Evolutionary conservation across 805 yeast genomes (phyloP), one percentile per base, ranked within the genome.

Genomic region (Clavispora fructus): DNA sequence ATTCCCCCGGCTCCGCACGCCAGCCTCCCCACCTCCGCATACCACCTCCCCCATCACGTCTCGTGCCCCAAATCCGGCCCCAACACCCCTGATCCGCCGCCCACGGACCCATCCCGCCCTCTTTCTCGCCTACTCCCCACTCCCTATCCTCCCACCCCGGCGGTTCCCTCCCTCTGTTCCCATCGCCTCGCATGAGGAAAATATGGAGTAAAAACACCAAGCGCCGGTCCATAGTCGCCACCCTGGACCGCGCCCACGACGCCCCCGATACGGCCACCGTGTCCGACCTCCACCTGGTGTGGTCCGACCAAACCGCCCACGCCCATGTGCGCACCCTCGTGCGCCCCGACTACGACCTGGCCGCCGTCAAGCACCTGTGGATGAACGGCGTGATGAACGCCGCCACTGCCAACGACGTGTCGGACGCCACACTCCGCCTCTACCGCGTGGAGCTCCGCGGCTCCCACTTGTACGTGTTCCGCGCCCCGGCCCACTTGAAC

Each of bases 401-500:
- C 31, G 53, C 62, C 42, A 61, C 68, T 6, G 60, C 60, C 25
- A 57, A 51, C 37, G 71, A 66, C 39, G 61, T 64, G 33, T 39
- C 55, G 49, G 62, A 56, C 33, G 39, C 46, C 31, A 37, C 43
- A 27, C 53, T 55, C 26, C 52, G 49, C 35, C 44, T 53, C 35
- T 55, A 47, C 43, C 56, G 58, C 25, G 52, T 51, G 25, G 58
- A 56, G 56, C 66, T 90, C 47, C 79, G 75, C 55, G 96, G 96
- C 16, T 79, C 90, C 1, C 69, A 72, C 38, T 64, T 90, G 43
- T 71, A 73, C 44, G 62, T 90, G 14, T 86, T 78, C 68, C 52
- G 55, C 6, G 53, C 58, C 17, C 58, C 58, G 26, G 48, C 43
- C 40, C 55, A 41, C 47, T 19, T 53, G 43, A 50, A 46, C 39